These are phyloP conservation scores for Tephrocybe sp. DNA, from an alignment of 768 basidiomycete genomes.

Conservation along the genomic window DNA sequence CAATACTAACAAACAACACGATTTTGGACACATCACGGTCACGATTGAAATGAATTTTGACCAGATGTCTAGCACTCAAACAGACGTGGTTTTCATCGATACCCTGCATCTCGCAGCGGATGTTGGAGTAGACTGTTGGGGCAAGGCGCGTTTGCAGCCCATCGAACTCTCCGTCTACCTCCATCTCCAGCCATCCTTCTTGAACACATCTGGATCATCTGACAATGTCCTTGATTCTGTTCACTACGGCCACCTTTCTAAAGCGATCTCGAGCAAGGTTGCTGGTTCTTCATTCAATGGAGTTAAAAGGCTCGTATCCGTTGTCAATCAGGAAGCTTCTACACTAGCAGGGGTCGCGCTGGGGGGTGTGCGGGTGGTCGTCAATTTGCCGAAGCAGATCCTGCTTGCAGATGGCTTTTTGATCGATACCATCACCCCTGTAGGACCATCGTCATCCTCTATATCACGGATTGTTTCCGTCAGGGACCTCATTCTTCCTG, in stretches of 20 bases:
- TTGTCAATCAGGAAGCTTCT: conserved; percentile 37
- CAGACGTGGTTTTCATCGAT: conserved; percentile 48
- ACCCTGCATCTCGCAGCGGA: conserved; percentile 38
- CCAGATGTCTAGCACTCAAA: background rate
- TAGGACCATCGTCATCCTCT: background rate
- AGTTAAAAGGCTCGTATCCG: conserved; percentile 31
- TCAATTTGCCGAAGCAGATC: conserved; percentile 48
- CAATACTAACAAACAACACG: background rate
- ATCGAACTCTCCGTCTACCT: conserved; percentile 51
- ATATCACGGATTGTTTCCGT: conserved; percentile 36
- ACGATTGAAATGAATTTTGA: no score
- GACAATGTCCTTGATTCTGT: conserved; percentile 59
- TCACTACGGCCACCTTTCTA: conserved; percentile 65
- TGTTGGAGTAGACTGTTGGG: conserved; percentile 55
- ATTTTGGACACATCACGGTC: no score
- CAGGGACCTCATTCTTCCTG: conserved; percentile 44
- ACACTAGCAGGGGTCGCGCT: conserved; percentile 35
- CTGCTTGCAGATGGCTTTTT: conserved; percentile 46
- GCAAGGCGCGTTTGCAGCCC: conserved; percentile 46
- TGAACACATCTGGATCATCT: conserved; percentile 42
- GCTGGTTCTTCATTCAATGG: conserved; percentile 23
- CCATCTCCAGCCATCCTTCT: conserved; percentile 39
- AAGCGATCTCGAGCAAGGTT: conserved; percentile 37
- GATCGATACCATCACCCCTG: conserved; percentile 33
- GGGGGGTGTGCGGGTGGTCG: conserved; percentile 39